A percentile compares a stretch with the other conserved stretches of the same genome.
These are phyloP conservation scores for Neodidymelliopsis sp. DNA, from an alignment of 2,329 filamentous ascomycete species.

Conservation along the genomic window DNA sequence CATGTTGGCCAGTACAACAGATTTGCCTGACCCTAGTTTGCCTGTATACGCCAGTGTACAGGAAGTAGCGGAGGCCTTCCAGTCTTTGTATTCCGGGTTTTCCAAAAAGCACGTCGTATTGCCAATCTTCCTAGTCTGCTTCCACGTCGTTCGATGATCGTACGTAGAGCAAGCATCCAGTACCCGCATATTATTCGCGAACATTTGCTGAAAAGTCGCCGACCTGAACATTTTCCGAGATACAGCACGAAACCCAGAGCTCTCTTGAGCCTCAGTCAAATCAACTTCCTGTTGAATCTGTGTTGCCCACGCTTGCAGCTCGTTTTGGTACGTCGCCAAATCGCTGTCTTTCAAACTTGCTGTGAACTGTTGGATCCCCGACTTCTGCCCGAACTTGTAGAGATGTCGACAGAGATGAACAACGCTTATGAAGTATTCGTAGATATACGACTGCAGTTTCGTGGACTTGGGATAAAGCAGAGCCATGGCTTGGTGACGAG, in stretches of 20 bases:
- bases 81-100: conserved; percentile 33
- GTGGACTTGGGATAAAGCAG: conserved; percentile 52
- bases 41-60: conserved; percentile 49
- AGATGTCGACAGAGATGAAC: conserved; percentile 51
- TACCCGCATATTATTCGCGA: conserved; percentile 33
- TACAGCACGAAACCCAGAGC: conserved; percentile 34
- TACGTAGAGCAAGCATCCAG: conserved; percentile 54
- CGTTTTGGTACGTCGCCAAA: conserved; percentile 41
- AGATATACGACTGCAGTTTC: conserved; percentile 45
- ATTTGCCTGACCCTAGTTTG: conserved; percentile 57
- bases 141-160: conserved; percentile 53
- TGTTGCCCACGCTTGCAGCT: conserved; percentile 47
- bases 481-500: conserved; percentile 51
- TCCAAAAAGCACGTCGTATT: conserved; percentile 38
- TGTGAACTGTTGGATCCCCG: conserved; percentile 40
- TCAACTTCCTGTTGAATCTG: conserved; percentile 49
- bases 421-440: conserved; percentile 54
- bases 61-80: conserved; percentile 33
- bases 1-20: conserved; percentile 56
- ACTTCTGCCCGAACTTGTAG: conserved; percentile 45
- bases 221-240: conserved; percentile 25
- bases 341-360: conserved; percentile 44
- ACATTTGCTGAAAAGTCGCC: conserved; percentile 22
- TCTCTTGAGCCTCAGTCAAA: conserved; percentile 36
- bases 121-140: conserved; percentile 52